Evolutionary conservation across 169 alveolate genomes (phyloP).

Genomic region (Toxoplasma gondii): DNA sequence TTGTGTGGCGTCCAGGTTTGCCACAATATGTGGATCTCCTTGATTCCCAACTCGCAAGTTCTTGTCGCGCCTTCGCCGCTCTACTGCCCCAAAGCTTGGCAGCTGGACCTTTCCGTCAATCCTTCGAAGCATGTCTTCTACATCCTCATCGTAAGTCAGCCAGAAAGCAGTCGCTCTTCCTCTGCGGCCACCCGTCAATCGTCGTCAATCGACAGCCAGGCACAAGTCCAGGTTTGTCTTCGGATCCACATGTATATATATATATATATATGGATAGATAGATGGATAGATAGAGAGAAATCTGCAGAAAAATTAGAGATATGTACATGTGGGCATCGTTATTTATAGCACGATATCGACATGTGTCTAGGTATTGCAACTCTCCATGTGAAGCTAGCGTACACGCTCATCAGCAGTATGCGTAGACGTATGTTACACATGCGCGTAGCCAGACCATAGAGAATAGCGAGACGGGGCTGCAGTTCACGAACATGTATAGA

Average conservation of each 20-base stretch:
- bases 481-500: too few relatives aligned
- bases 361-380: background rate
- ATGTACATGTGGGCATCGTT: background rate
- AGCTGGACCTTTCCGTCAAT: conserved; percentile 60
- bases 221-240: background rate
- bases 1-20: background rate
- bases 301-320: background rate
- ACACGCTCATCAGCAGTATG: too few relatives aligned
- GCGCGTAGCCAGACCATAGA: too few relatives aligned
- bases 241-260: background rate
- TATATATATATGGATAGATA: background rate
- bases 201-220: background rate
- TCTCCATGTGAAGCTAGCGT: too few relatives aligned
- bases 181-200: background rate
- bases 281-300: background rate
- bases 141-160: conserved; percentile 39
- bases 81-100: conserved; percentile 40
- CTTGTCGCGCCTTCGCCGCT: conserved; percentile 43
- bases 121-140: conserved; percentile 37
- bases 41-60: conserved; percentile 60
- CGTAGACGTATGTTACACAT: too few relatives aligned
- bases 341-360: too few relatives aligned
- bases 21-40: conserved; percentile 57
- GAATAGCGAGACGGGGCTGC: too few relatives aligned
- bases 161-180: background rate